A percentile compares a stretch with the other conserved stretches of the same genome.
Conservation (phyloP, 1,284 basidiomycete genomes). For the Pisolithus thermaeus region DNA sequence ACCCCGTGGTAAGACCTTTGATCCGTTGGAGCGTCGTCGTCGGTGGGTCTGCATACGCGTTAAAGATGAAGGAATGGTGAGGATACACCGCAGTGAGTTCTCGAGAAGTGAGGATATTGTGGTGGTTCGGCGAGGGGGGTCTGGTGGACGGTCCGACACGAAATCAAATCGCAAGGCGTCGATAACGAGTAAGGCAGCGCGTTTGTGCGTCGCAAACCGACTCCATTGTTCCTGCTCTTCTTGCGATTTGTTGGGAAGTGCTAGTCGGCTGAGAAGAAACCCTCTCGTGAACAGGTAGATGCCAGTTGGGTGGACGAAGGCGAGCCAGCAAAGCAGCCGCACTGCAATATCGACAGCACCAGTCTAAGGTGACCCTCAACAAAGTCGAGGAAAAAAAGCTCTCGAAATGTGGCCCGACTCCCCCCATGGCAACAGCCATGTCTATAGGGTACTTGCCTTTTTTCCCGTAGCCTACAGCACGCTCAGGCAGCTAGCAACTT, state of each 20-base stretch:
- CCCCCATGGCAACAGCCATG: too few species aligned
- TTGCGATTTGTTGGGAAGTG: constrained; percentile 57
- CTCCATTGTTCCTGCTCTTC: constrained; percentile 44
- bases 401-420: too few species aligned
- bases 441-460: too few species aligned
- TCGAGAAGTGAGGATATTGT: constrained; percentile 76
- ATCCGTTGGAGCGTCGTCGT: constrained; percentile 94
- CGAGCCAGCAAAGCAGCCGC: too few species aligned
- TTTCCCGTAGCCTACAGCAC: too few species aligned
- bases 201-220: constrained; percentile 61
- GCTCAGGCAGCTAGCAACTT: too few species aligned
- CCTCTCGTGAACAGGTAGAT: constrained; percentile 83
- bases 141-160: constrained; percentile 65
- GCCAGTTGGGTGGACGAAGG: constrained; percentile 54
- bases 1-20: constrained; percentile 94
- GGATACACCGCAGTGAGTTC: constrained; percentile 63
- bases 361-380: too few species aligned
- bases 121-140: constrained; percentile 68
- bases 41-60: too few species aligned
- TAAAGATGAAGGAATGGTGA: constrained; percentile 76
- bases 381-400: too few species aligned
- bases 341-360: constrained; percentile 32
- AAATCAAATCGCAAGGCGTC: constrained; percentile 97
- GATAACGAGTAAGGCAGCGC: constrained; percentile 83
- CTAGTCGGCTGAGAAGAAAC: constrained; percentile 80